A percentile compares a stretch with the other conserved stretches of the same genome.
Conservation (phyloP, 495 filamentous ascomycete genomes). For the Immersiella caudata region DNA sequence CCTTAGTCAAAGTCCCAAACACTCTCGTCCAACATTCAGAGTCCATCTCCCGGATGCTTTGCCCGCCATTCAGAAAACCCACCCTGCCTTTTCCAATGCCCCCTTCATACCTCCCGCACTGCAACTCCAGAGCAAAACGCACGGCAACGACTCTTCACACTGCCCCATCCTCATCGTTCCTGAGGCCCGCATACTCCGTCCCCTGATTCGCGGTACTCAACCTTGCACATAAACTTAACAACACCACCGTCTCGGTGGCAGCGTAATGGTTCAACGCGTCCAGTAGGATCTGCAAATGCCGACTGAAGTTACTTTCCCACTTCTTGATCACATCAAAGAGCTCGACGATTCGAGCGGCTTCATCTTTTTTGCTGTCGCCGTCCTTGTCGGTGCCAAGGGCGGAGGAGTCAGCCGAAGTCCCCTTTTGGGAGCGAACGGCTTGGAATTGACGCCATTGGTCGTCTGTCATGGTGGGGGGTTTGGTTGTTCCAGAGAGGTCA, state of each 20-base stretch:
- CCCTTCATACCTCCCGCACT: not conserved
- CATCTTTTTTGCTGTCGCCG: slow-evolving; percentile 16
- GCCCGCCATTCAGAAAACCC: not conserved
- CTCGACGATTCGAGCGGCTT: slow-evolving; percentile 62
- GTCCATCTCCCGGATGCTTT: not conserved
- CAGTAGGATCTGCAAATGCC: slow-evolving; percentile 87
- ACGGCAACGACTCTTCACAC: not conserved
- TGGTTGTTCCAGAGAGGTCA: slow-evolving; percentile 60
- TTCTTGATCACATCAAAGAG: slow-evolving; percentile 81
- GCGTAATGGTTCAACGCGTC: slow-evolving; percentile 96
- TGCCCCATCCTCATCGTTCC: slow-evolving; percentile 47
- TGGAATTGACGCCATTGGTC: slow-evolving; percentile 57
- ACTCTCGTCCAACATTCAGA: not conserved
- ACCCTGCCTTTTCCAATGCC: not conserved
- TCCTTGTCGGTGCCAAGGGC: slow-evolving; percentile 1
- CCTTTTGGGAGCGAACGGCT: slow-evolving; percentile 39
- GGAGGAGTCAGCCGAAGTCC: slow-evolving; percentile 7
- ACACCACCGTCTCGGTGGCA: slow-evolving; percentile 93
- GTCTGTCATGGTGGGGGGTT: slow-evolving; percentile 55
- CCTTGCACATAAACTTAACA: slow-evolving; percentile 81
- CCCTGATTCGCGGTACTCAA: slow-evolving; percentile 76
- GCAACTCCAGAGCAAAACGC: not conserved
- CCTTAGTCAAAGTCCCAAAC: not conserved
- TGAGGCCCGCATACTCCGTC: slow-evolving; percentile 55
- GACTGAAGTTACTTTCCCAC: slow-evolving; percentile 89